These are phyloP conservation scores for Davidsoniella eucalypti DNA, from an alignment of 2,329 filamentous ascomycete genomes.

Conservation along the genomic window DNA sequence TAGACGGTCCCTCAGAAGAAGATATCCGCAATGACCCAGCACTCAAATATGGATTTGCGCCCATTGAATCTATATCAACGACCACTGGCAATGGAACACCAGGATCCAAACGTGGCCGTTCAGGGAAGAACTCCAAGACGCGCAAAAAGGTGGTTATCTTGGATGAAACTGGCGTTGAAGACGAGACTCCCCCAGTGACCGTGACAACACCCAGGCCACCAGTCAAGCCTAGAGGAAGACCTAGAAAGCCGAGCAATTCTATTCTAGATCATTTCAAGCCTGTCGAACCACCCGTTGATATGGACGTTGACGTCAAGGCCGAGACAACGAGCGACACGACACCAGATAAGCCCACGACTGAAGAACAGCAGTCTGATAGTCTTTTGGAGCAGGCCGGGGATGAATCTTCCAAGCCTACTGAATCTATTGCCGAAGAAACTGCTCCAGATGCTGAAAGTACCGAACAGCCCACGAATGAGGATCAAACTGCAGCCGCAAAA, in stretches of 20 bases:
- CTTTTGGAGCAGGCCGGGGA: no score
- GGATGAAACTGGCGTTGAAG: conserved; percentile 1
- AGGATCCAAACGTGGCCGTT: background rate
- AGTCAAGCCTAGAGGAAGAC: background rate
- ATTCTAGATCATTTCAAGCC: background rate
- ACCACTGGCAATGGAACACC: background rate
- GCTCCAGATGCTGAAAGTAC: background rate
- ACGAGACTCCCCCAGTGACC: background rate
- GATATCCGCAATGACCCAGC: conserved; percentile 2
- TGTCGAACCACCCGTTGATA: no score
- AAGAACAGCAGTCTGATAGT: no score
- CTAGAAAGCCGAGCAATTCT: background rate
- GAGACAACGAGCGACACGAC: no score
- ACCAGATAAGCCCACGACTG: no score
- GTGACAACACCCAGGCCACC: no score
- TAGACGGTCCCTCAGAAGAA: background rate
- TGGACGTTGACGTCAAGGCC: no score
- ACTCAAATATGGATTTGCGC: conserved; percentile 9
- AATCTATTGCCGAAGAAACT: no score
- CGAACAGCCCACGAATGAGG: background rate
- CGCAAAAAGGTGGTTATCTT: conserved; percentile 10
- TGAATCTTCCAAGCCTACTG: no score
- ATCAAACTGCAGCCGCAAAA: background rate
- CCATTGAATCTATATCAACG: background rate
- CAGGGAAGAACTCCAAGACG: background rate